Evolutionary conservation across 495 filamentous ascomycete genomes (phyloP).

Genomic region (Choiromyces venosus): DNA sequence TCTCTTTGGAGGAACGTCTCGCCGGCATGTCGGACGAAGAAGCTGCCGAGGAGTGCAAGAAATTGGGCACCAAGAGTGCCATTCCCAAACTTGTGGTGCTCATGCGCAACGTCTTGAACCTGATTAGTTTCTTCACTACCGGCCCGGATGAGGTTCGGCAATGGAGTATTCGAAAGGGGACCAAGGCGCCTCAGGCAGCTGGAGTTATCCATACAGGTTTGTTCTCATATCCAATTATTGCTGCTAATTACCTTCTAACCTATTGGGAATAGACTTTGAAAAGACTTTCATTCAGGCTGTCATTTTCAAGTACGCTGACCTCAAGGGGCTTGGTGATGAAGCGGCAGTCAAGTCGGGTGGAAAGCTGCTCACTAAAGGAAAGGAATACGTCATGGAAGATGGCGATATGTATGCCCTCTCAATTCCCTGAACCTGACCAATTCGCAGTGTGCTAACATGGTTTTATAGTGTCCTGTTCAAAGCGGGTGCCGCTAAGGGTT

Average conservation of each 20-base stretch:
- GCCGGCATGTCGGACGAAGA: slow-evolving; percentile 68
- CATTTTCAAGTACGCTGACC: slow-evolving; percentile 73
- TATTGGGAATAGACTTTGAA: slow-evolving; percentile 66
- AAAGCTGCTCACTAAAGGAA: slow-evolving; percentile 97
- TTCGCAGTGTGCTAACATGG: slow-evolving; percentile 49
- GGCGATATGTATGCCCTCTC: slow-evolving; percentile 52
- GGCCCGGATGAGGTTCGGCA: slow-evolving; percentile 95
- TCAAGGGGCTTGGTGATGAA: slow-evolving; percentile 87
- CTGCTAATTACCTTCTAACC: neutral
- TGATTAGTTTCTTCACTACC: slow-evolving; percentile 95
- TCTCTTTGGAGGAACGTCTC: slow-evolving; percentile 86
- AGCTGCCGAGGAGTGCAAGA: slow-evolving; percentile 85
- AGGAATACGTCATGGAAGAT: slow-evolving; percentile 85
- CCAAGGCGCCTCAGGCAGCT: slow-evolving; percentile 93
- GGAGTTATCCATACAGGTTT: slow-evolving; percentile 83
- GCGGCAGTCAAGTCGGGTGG: slow-evolving; percentile 81
- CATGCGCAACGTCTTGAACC: slow-evolving; percentile 86
- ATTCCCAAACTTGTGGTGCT: slow-evolving; percentile 89
- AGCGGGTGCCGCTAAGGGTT: slow-evolving; percentile 87
- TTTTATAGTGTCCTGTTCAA: slow-evolving; percentile 65
- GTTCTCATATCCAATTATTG: slow-evolving; percentile 30
- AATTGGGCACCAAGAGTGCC: slow-evolving; percentile 74
- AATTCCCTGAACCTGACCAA: slow-evolving; percentile 23
- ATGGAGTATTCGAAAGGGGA: slow-evolving; percentile 95
- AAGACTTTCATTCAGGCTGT: slow-evolving; percentile 99